Percentiles rank a stretch among this genome's conserved stretches.
phyloP scores from a whole-genome alignment of 1,139 yeast genomes.

The Chernovozyma sophiae-reginae region DNA sequence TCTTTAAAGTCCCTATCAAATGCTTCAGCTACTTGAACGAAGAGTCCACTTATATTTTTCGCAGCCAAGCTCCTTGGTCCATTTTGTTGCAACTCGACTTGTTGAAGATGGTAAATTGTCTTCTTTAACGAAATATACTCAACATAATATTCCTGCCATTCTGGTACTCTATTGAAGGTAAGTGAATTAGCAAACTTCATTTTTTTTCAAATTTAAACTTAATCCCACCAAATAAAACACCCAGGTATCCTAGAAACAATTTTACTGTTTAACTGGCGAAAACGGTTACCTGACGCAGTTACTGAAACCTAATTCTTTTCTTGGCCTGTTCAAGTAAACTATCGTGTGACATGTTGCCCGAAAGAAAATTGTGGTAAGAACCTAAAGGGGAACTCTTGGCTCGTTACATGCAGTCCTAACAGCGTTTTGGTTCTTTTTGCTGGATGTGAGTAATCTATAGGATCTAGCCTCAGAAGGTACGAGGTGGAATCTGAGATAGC shows the following conservation, averaged over 20 bases:
- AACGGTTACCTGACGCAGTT: too few relatives aligned
- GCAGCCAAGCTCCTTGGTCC: not conserved
- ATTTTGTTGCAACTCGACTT: constrained; percentile 20
- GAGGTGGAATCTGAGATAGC: too few relatives aligned
- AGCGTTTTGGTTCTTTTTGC: too few relatives aligned
- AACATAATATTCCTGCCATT: constrained; percentile 67
- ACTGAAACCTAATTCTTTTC: too few relatives aligned
- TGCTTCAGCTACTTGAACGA: not conserved
- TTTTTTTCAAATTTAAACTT: not conserved
- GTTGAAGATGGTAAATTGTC: constrained; percentile 47
- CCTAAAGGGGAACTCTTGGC: too few relatives aligned
- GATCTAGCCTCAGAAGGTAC: too few relatives aligned
- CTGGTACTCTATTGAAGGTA: constrained; percentile 78
- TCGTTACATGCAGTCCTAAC: too few relatives aligned
- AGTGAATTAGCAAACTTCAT: constrained; percentile 77
- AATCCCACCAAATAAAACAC: not conserved
- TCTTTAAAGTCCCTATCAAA: not conserved
- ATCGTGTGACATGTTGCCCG: constrained; percentile 6
- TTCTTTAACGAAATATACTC: constrained; percentile 64
- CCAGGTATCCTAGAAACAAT: too few relatives aligned
- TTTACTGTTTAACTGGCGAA: too few relatives aligned
- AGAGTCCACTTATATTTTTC: not conserved
- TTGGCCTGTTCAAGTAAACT: not conserved
- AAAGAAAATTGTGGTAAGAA: too few relatives aligned
- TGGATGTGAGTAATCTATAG: too few relatives aligned